Percentiles rank a stretch among this genome's conserved stretches.
These are phyloP conservation scores for Amanita thiersii DNA, from an alignment of 768 basidiomycete genomes.

Conservation along the genomic window DNA sequence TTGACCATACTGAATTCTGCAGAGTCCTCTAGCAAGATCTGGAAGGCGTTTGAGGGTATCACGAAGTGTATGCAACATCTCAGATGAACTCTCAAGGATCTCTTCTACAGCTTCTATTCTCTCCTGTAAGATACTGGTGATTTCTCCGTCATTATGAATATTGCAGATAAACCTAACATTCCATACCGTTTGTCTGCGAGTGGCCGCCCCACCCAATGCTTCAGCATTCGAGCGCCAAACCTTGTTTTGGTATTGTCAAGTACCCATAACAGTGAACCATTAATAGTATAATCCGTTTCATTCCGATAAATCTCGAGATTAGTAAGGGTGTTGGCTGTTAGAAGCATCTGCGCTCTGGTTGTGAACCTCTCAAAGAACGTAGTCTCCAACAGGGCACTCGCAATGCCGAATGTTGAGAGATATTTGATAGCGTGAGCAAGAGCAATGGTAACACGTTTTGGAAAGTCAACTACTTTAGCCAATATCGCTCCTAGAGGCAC, in stretches of 20 bases:
- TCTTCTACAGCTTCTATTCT: slow-evolving; percentile 84
- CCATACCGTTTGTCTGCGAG: slow-evolving; percentile 62
- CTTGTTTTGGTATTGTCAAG: slow-evolving; percentile 82
- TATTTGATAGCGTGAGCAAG: slow-evolving; percentile 68
- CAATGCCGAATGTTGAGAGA: slow-evolving; percentile 66
- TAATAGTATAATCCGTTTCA: slow-evolving; percentile 66
- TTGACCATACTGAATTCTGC: slow-evolving; percentile 86
- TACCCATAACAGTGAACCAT: slow-evolving; percentile 78
- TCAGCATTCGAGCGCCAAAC: slow-evolving; percentile 80
- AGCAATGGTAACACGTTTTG: slow-evolving; percentile 60
- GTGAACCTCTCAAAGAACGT: slow-evolving; percentile 76
- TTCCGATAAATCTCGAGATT: slow-evolving; percentile 95
- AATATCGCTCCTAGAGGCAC: slow-evolving; percentile 45
- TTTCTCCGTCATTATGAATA: background rate
- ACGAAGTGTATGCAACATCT: slow-evolving; percentile 58
- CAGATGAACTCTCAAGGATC: slow-evolving; percentile 54
- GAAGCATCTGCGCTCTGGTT: slow-evolving; percentile 73
- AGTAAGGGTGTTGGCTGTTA: slow-evolving; percentile 79
- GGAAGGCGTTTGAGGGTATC: slow-evolving; percentile 68
- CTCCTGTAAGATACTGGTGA: slow-evolving; percentile 56
- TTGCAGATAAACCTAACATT: slow-evolving; percentile 3
- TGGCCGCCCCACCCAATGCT: slow-evolving; percentile 82
- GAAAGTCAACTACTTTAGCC: slow-evolving; percentile 56
- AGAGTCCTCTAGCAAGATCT: slow-evolving; percentile 81
- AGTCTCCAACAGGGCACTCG: slow-evolving; percentile 70